A percentile compares a stretch with the other conserved stretches of the same genome.
phyloP scores from a whole-genome alignment of 1,139 yeast genomes.

The Pneumocystis sp. region DNA sequence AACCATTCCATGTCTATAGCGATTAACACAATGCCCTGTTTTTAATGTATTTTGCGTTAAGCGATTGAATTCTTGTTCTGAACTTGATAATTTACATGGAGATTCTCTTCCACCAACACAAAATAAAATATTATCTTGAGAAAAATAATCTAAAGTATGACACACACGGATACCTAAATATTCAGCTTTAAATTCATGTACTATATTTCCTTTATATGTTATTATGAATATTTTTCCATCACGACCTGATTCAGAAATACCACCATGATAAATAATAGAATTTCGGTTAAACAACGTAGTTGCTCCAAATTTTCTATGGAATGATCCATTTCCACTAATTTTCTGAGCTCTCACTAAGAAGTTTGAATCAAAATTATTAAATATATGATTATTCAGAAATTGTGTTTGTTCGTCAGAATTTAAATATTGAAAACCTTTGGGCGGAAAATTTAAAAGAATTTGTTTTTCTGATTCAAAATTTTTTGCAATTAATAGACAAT shows the following conservation, averaged over 20 bases:
- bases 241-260: conserved; percentile 31
- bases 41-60: neutral
- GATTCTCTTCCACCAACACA: conserved; percentile 58
- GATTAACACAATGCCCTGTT: neutral
- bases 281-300: conserved; percentile 17
- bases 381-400: neutral
- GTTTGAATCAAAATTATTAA: neutral
- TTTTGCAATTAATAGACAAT: conserved; percentile 47
- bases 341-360: neutral
- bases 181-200: conserved; percentile 2
- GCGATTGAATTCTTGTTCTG: conserved; percentile 25
- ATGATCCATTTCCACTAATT: neutral
- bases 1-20: neutral
- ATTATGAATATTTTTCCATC: conserved; percentile 8
- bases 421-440: neutral
- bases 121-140: conserved; percentile 21
- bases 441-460: conserved; percentile 14
- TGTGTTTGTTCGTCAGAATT: neutral
- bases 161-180: conserved; percentile 39
- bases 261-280: conserved; percentile 37
- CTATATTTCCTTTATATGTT: conserved; percentile 6
- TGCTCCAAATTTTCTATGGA: conserved; percentile 13
- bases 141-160: conserved; percentile 35
- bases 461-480: conserved; percentile 26
- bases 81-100: conserved; percentile 37